Percentiles rank a stretch among this genome's conserved stretches.
phyloP scores from a whole-genome alignment of 352 stramenopile genomes.

The Globisporangium acanthophoron region DNA sequence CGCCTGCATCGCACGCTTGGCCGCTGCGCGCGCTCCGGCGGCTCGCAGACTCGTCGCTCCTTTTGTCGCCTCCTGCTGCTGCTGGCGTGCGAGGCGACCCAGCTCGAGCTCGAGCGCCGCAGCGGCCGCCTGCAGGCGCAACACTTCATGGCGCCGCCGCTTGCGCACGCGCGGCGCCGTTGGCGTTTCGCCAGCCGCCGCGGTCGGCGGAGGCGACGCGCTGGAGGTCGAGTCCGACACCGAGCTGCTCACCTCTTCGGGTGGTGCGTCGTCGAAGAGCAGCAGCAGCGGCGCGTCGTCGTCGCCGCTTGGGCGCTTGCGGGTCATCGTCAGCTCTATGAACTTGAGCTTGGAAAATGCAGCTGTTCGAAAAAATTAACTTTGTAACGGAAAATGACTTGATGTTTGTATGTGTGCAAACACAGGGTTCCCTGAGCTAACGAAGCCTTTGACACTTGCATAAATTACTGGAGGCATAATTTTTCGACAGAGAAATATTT shows the following conservation, averaged over 20 bases:
- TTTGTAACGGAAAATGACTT: background rate
- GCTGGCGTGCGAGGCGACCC: background rate
- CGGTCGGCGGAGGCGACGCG: background rate
- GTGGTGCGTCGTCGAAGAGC: background rate
- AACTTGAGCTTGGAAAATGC: no score
- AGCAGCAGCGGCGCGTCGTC: background rate
- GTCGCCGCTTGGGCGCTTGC: background rate
- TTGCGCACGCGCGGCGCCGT: background rate
- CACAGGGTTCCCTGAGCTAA: no score
- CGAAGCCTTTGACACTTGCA: no score
- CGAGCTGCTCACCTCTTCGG: background rate
- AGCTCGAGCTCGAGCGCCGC: constrained; percentile 2
- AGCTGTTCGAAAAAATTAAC: no score
- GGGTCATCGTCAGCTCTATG: background rate
- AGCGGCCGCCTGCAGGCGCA: background rate
- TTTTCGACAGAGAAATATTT: no score
- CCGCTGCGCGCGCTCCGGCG: constrained; percentile 5
- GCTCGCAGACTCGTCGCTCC: constrained; percentile 1
- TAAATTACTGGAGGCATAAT: no score
- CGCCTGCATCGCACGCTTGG: constrained; percentile 28
- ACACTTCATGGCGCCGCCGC: background rate
- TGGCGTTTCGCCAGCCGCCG: background rate
- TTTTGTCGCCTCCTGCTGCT: constrained; percentile 17
- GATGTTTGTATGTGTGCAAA: background rate
- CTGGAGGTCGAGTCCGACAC: background rate